These are phyloP conservation scores for Quercus aquifolioides DNA, from an alignment of 306 rosid genomes.

Conservation along the genomic window DNA sequence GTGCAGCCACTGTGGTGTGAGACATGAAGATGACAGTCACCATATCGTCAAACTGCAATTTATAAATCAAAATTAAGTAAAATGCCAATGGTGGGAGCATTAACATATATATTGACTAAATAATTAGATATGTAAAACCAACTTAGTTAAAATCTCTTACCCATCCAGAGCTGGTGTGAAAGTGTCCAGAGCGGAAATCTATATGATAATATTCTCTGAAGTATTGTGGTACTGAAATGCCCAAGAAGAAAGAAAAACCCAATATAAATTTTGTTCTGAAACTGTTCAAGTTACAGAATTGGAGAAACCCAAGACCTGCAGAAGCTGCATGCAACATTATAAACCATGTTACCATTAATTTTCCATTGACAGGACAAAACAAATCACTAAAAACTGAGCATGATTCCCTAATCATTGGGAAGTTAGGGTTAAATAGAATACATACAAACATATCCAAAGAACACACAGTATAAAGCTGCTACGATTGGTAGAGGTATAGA, in stretches of 20 bases:
- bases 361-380: background rate
- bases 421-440: background rate
- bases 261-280: slow-evolving; percentile 38
- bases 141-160: slow-evolving; percentile 37
- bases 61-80: slow-evolving; percentile 1
- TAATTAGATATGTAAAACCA: background rate
- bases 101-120: background rate
- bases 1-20: slow-evolving; percentile 63
- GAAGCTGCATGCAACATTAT: background rate
- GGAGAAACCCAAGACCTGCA: too few relatives aligned
- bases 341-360: background rate
- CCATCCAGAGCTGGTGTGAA: slow-evolving; percentile 48
- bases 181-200: slow-evolving; percentile 15
- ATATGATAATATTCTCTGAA: slow-evolving; percentile 61
- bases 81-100: background rate
- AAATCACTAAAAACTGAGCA: background rate
- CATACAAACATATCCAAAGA: slow-evolving; percentile 7
- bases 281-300: too few relatives aligned
- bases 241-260: slow-evolving; percentile 81
- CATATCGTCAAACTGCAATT: slow-evolving; percentile 46
- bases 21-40: slow-evolving; percentile 64
- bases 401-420: background rate
- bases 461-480: background rate
- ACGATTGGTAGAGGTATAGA: background rate
- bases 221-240: slow-evolving; percentile 81